Evolutionary conservation across 2,329 filamentous ascomycete species (phyloP).

Genomic region (Colletotrichum sojae): DNA sequence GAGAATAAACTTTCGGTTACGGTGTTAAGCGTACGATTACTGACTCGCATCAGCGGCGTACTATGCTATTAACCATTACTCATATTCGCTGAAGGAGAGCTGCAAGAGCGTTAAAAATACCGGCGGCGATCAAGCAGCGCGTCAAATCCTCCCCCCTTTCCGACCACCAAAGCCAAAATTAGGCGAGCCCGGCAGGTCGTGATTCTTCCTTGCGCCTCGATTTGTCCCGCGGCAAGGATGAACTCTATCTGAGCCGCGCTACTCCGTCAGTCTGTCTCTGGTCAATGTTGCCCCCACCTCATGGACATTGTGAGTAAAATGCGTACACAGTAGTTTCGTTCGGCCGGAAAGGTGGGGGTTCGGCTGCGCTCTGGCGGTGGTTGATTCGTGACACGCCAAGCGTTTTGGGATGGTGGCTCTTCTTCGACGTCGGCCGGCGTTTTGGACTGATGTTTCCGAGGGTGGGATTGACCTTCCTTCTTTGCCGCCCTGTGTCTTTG

Average conservation of each 20-base stretch:
- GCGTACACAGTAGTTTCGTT: too few species aligned
- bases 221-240: neutral
- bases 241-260: neutral
- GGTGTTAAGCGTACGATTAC: too few species aligned
- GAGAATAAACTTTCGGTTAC: neutral
- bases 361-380: neutral
- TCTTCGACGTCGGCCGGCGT: neutral
- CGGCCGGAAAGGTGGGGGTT: neutral
- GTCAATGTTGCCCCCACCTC: neutral
- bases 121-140: too few species aligned
- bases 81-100: too few species aligned
- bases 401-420: conserved; percentile 19
- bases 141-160: too few species aligned
- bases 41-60: too few species aligned
- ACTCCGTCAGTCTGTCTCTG: neutral
- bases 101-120: too few species aligned
- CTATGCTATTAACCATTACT: too few species aligned
- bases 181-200: neutral
- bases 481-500: too few species aligned
- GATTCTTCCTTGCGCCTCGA: too few species aligned
- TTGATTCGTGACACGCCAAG: conserved; percentile 11
- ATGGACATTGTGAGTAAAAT: too few species aligned
- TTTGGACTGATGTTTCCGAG: conserved; percentile 1
- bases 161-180: neutral
- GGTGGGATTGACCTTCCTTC: too few species aligned